Conservation (phyloP, 1,139 yeast species). For the Candida sp. region DNA sequence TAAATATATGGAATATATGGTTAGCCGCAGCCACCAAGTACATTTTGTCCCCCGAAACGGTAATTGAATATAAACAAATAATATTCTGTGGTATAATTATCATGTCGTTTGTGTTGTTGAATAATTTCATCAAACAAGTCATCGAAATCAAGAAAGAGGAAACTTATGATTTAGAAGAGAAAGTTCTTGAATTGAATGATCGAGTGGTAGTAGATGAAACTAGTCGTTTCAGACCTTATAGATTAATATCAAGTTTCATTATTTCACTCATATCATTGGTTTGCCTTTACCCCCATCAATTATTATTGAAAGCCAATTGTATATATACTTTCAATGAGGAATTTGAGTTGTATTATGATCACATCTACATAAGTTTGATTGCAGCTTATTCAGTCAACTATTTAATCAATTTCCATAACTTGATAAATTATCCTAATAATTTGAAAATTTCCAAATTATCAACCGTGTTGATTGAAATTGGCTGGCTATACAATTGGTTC, state of each 20-base stretch:
- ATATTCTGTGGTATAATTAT: not conserved
- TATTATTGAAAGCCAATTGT: not conserved
- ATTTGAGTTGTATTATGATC: not conserved
- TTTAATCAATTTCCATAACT: not conserved
- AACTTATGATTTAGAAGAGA: not conserved
- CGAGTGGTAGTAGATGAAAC: not conserved
- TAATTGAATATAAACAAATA: not conserved
- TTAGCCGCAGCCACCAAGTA: not conserved
- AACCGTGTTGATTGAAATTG: not conserved
- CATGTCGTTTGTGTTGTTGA: not conserved
- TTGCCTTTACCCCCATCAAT: not conserved
- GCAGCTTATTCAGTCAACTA: not conserved
- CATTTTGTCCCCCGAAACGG: not conserved
- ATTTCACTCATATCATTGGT: not conserved
- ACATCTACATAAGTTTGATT: not conserved
- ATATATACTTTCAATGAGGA: not conserved
- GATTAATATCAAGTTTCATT: not conserved
- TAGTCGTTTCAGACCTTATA: not conserved
- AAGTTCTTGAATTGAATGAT: not conserved
- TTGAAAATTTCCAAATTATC: not conserved
- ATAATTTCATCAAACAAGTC: not conserved
- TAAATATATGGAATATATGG: slow-evolving; percentile 12
- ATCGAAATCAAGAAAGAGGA: not conserved
- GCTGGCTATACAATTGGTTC: not conserved
- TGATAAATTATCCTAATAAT: not conserved